Percentiles rank a stretch among this genome's conserved stretches.
These are phyloP conservation scores for Podaxis carcinomalis DNA, from an alignment of 768 basidiomycete species.

Conservation along the genomic window DNA sequence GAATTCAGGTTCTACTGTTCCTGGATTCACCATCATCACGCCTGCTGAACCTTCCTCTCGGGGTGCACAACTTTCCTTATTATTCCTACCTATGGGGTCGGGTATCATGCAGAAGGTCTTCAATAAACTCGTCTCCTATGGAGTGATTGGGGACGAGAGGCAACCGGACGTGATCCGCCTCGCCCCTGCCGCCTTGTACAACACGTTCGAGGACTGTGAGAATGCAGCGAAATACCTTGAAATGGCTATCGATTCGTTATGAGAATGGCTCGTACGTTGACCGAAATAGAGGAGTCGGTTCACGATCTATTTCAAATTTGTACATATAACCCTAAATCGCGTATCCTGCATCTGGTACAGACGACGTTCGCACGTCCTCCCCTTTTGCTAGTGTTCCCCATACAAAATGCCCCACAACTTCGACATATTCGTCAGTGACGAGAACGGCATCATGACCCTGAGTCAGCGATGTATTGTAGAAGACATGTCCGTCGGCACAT, in stretches of 20 bases:
- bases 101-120: constrained; percentile 71
- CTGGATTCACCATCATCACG: constrained; percentile 90
- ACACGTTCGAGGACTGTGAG: constrained; percentile 73
- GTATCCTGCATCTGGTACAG: not conserved
- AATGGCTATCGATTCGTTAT: constrained; percentile 39
- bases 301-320: not conserved
- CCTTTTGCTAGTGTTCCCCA: not conserved
- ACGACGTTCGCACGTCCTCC: not conserved
- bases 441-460: constrained; percentile 57
- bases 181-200: constrained; percentile 85
- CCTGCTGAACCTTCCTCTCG: constrained; percentile 62
- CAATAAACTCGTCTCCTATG: constrained; percentile 52
- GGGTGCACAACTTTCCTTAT: constrained; percentile 85
- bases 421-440: constrained; percentile 34
- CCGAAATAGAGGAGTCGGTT: not conserved
- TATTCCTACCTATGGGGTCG: constrained; percentile 63
- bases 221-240: constrained; percentile 64
- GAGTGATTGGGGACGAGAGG: constrained; percentile 91
- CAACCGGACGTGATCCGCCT: constrained; percentile 90
- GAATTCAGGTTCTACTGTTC: constrained; percentile 15
- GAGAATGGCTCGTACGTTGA: not conserved
- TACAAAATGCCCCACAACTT: constrained; percentile 42
- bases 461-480: constrained; percentile 35
- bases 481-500: constrained; percentile 18
- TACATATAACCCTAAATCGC: not conserved